A percentile compares a stretch with the other conserved stretches of the same genome.
Conservation (phyloP, 352 stramenopile genomes). For the Pythium myriotylum region DNA sequence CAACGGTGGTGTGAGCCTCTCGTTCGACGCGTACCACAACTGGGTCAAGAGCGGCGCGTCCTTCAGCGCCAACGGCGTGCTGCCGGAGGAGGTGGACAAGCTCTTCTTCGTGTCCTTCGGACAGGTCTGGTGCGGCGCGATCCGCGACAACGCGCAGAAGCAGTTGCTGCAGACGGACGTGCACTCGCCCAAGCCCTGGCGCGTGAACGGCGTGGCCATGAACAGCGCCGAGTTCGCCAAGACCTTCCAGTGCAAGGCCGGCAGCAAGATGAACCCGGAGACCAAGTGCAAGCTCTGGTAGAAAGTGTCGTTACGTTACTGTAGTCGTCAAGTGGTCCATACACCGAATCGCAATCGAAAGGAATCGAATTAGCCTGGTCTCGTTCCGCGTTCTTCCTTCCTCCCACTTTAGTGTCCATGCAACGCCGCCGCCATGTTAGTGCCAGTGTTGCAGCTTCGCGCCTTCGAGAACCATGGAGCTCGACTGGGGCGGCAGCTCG, state of each 20-base stretch:
- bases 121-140: conserved; percentile 64
- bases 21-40: conserved; percentile 61
- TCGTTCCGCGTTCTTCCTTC: too few species aligned
- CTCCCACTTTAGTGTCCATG: too few species aligned
- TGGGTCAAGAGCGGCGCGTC: conserved; percentile 12
- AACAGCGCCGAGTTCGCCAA: conserved; percentile 30
- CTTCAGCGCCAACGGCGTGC: conserved; percentile 9
- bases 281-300: conserved; percentile 34
- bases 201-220: conserved; percentile 29
- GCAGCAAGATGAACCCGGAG: conserved; percentile 26
- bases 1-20: conserved; percentile 59
- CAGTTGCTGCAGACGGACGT: conserved; percentile 41
- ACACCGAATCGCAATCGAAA: too few species aligned
- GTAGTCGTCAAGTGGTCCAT: neutral
- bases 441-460: too few species aligned
- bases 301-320: neutral
- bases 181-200: conserved; percentile 44
- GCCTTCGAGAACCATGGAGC: conserved; percentile 4
- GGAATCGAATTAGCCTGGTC: too few species aligned
- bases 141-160: conserved; percentile 38
- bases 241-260: conserved; percentile 23
- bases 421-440: too few species aligned
- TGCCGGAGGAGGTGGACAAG: conserved; percentile 36
- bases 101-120: conserved; percentile 67
- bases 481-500: conserved; percentile 1